These are phyloP conservation scores for Aureobasidium vineae DNA, from an alignment of 2,329 filamentous ascomycete genomes.

Conservation along the genomic window DNA sequence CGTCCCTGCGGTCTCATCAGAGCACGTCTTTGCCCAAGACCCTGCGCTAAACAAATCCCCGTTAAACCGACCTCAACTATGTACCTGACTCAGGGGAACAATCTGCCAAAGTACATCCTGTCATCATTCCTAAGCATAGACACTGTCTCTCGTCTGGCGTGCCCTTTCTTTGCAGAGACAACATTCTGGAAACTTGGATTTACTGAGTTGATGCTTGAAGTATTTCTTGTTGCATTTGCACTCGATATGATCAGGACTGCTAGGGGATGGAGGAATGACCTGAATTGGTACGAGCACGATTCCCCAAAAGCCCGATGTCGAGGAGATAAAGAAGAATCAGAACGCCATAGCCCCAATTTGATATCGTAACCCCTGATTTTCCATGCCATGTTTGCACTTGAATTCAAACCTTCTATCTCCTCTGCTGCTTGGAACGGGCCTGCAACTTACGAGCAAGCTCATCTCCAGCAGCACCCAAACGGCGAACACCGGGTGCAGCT, in stretches of 20 bases:
- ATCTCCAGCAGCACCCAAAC: constrained; percentile 35
- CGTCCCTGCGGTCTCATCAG: background rate
- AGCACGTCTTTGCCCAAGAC: background rate
- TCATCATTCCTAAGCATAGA: background rate
- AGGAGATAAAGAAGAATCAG: background rate
- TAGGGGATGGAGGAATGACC: background rate
- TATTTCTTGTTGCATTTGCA: too few species aligned
- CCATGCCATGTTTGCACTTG: background rate
- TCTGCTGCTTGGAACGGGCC: constrained; percentile 17
- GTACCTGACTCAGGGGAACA: background rate
- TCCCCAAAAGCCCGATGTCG: background rate
- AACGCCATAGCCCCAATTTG: background rate
- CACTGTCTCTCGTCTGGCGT: too few species aligned
- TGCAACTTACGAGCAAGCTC: constrained; percentile 38
- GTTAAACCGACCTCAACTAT: background rate
- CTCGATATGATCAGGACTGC: too few species aligned
- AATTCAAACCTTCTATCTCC: background rate
- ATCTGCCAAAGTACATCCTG: background rate
- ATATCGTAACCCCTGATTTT: background rate
- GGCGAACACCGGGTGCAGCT: constrained; percentile 33
- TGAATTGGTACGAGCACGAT: background rate
- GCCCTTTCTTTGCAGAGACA: too few species aligned
- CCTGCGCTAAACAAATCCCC: background rate
- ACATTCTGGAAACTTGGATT: too few species aligned
- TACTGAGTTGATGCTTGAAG: too few species aligned